phyloP scores from a whole-genome alignment of 345 rosid species.

The Moringa oleifera region DNA sequence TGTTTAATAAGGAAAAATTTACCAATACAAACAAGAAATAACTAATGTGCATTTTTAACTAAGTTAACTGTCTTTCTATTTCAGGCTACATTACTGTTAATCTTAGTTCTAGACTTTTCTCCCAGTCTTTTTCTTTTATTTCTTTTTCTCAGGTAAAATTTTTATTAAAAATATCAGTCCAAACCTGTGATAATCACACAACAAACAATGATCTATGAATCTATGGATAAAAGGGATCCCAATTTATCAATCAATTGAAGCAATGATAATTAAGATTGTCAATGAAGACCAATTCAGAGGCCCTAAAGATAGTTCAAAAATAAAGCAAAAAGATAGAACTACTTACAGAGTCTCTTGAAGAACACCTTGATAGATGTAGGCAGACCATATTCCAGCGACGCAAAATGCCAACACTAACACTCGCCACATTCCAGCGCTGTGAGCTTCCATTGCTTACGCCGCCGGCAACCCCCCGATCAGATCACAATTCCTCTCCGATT shows the following conservation, averaged over 20 bases:
- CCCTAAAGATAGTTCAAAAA: neutral
- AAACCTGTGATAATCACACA: neutral
- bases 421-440: constrained; percentile 61
- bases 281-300: neutral
- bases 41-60: neutral
- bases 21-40: no score
- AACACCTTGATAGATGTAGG: constrained; percentile 81
- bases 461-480: neutral
- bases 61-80: neutral
- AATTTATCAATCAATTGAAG: neutral
- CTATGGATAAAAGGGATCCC: neutral
- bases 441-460: constrained; percentile 44
- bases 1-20: neutral
- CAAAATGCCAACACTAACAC: constrained; percentile 60
- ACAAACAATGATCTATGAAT: neutral
- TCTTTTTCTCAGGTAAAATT: no score
- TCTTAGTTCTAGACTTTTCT: neutral
- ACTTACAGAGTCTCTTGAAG: constrained; percentile 87
- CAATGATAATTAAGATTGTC: neutral
- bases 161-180: no score
- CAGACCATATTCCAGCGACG: constrained; percentile 86
- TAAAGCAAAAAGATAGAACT: no score
- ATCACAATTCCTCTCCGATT: neutral
- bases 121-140: neutral
- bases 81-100: neutral